Evolutionary conservation across 2,329 filamentous ascomycete genomes (phyloP), one percentile per base, ranked within the genome.

Genomic region (Cryphonectria japonica): DNA sequence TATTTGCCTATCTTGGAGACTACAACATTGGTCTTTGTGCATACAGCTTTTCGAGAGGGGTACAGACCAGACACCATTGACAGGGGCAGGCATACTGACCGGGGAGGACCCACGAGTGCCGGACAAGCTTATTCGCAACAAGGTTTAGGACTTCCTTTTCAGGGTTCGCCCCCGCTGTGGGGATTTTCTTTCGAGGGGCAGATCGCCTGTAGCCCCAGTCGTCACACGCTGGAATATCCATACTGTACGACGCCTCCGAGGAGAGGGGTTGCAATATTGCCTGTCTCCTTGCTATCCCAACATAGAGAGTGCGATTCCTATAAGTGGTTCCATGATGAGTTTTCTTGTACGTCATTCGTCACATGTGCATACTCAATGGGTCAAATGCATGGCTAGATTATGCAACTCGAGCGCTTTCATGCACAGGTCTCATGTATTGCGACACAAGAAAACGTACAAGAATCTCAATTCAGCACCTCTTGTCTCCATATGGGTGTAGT

Each of bases 101-200:
- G 7, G 46, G 54, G 26, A 11, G 54, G 26, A 34, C 32, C 34
- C 16, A 11, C 37, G 3, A 41, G 60, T 22, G 39, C 52, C 57
- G 14, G 26, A 46, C 54, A 69, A 66, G 67, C 70, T 71, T 71
- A 69, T 71, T 62, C 41, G 64, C 39, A 26, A 54, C 66, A 64
- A 69, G 66, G 52, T 68, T 69, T 70, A 62, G 29, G 39, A 26
- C 69, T 41, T 34, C 57, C 29, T 37, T 54, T 26, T 67, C 29
- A 2, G 22, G 46, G 46, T n/a, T 50, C 46, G 46, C 46, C 46
- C 19, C 46, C 46, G 8, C 46, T 50, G 59, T 34, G 34, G 37
- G 3, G 32, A 19, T 19, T 16, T 34, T 11, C 11, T 34, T 13
- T 32, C 2, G 13, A 29, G 39, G 8, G 41, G 63, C n/a, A 46